Evolutionary conservation across 331 rosid species (phyloP), one percentile per base, ranked within the genome.

Genomic region (Phaseolus coccineus): DNA sequence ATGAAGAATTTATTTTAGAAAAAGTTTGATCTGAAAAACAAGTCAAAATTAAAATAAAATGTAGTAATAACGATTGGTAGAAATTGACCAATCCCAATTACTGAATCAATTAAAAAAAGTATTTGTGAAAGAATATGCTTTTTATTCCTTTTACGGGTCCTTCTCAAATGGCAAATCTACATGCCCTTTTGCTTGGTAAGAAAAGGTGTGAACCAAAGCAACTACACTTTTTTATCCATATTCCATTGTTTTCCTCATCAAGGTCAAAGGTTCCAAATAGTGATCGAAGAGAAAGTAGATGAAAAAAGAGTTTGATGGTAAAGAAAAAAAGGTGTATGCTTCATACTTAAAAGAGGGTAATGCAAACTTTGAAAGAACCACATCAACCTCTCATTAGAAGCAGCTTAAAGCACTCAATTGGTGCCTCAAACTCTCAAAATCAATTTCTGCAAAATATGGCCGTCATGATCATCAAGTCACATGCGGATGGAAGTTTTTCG

Each of bases 401-500:
- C 87, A 80, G 89, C 92, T 80, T 57, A 75, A 82, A 79, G 80
- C 86, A 80, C 86, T 58, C 6, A 40, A 9, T 9, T 4, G 14
- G 5, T 73, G 80, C 78, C 40, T 77, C 79, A 83, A 85, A 76
- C 65, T 59, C 19, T 46, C 22, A 42, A 35, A 0, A 56, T 94
- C 70, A 35, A 84, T 93, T 46, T 91, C 87, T 79, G 98, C 97
- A 93, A 88, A 90, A 69, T 68, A 88, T 93, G 98, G 96, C 97
- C 98, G 97, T 71, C 77, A 84, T 88, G 90, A 65, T 80, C 91
- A 86, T 3, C 22, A 63, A 7, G 1, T 87, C 86, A 69, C 95
- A 90, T 82, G 89, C 92, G 98, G 98, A 91, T 93, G 97, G 98
- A 93, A 93, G 93, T 19, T 55, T 74, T 90, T 81, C 87, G 92